phyloP scores from a whole-genome alignment of 1,284 basidiomycete genomes.

The Trametes polyzona region DNA sequence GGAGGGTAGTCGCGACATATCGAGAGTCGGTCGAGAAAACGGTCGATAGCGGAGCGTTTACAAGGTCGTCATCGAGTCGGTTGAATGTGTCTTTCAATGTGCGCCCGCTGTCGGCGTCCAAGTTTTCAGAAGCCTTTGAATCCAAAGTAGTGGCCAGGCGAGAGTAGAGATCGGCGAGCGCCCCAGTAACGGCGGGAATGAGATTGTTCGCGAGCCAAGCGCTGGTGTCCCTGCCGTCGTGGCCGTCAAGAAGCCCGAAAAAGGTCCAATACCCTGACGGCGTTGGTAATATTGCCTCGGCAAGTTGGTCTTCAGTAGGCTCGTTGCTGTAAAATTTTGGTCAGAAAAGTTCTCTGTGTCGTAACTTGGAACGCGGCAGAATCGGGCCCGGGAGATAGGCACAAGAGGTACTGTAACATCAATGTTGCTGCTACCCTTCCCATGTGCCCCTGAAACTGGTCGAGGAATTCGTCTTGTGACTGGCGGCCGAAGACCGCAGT shows the following conservation, averaged over 20 bases:
- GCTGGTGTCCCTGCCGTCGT: constrained; percentile 37
- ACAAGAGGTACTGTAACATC: too few species aligned
- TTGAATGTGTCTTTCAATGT: constrained; percentile 36
- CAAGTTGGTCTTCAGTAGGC: constrained; percentile 35
- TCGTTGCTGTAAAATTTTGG: too few species aligned
- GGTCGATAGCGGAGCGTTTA: constrained; percentile 26
- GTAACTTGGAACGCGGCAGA: too few species aligned
- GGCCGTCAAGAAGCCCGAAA: constrained; percentile 38
- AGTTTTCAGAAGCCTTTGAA: constrained; percentile 3
- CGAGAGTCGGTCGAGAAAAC: constrained; percentile 27
- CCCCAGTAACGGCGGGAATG: constrained; percentile 32
- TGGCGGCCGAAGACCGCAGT: too few species aligned
- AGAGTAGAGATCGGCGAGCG: constrained; percentile 34
- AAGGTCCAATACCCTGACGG: constrained; percentile 37
- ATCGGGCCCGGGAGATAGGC: too few species aligned
- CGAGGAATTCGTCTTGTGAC: too few species aligned
- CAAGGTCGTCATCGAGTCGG: constrained; percentile 36
- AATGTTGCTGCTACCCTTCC: background rate
- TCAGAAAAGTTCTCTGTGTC: too few species aligned
- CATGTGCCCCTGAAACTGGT: too few species aligned
- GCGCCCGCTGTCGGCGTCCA: constrained; percentile 26
- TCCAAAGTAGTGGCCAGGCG: background rate
- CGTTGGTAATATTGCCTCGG: constrained; percentile 29
- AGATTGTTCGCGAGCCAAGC: constrained; percentile 36
- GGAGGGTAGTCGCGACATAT: constrained; percentile 23